Evolutionary conservation across 805 yeast species (phyloP), one percentile per base, ranked within the genome.

Genomic region (Yarrowia sp.): DNA sequence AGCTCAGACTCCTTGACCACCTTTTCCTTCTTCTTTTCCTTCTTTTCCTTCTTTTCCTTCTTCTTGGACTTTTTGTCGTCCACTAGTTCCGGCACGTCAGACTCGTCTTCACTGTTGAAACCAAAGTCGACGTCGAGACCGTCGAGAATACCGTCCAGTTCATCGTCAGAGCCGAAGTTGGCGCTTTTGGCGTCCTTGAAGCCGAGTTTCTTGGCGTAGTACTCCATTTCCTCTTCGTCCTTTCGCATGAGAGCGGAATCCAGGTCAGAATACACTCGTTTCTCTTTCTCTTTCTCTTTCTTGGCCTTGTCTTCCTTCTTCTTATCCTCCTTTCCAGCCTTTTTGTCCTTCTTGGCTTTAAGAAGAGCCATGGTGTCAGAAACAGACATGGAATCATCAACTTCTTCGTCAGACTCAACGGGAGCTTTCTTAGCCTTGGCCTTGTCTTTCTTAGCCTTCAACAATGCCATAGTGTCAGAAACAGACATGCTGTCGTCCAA

Each of bases 201-300:
- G 1, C 96, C 96, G 10, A 93, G 80, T 73, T 90, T 88, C 70
- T 88, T 89, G 3, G 97, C 93, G 76, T 92, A 93, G 74, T 88
- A 91, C 50, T 84, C 86, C 78, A 90, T 87, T 66, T 93, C 97
- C 68, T 85, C 87, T 69, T 91, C 96, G 71, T 90, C 96, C 70
- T 83, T 82, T 58, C 79, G 78, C 71, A 84, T 74, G 40, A 83
- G 77, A 7, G 83, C 85, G 43, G 80, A 80, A 43, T 86, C 87
- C 4, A 81, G 81, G 1, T 84, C 79, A 8, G 77, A 73, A 70
- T 60, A 73, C 2, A 36, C 38, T 36, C 13, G 13, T 36, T 36
- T 36, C 8, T 12, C 38, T 47, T 68, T 68, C 50, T 56, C 68
- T 15, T 70, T 69, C 40, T 75, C 2, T 74, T 73, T 74, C 42